These are phyloP conservation scores for Phytophthora rubi DNA, from an alignment of 352 stramenopile genomes.

Conservation along the genomic window DNA sequence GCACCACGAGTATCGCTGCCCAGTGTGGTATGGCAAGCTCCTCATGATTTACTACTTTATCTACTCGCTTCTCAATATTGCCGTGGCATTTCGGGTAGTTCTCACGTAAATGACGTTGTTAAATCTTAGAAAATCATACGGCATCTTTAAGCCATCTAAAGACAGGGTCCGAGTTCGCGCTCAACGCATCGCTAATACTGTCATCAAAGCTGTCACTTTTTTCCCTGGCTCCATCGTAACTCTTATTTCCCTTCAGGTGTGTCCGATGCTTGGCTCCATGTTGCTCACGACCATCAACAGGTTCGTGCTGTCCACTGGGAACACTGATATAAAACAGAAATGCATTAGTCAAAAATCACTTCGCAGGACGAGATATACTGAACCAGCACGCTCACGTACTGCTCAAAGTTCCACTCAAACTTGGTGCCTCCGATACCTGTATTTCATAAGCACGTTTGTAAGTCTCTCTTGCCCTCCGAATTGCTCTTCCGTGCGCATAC, in stretches of 20 bases:
- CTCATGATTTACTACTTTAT: conserved; percentile 71
- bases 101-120: conserved; percentile 21
- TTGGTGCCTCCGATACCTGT: conserved; percentile 21
- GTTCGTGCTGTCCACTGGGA: conserved; percentile 19
- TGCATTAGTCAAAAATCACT: conserved; percentile 3
- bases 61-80: conserved; percentile 79
- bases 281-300: conserved; percentile 5
- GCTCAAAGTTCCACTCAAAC: conserved; percentile 74
- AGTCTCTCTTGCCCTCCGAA: neutral
- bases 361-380: neutral
- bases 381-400: conserved; percentile 38
- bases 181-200: conserved; percentile 39
- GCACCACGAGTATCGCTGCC: conserved; percentile 60
- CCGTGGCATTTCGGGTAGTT: conserved; percentile 48
- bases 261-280: neutral
- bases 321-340: conserved; percentile 26
- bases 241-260: conserved; percentile 13
- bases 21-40: conserved; percentile 74
- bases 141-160: conserved; percentile 68
- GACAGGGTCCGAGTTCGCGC: conserved; percentile 54
- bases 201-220: conserved; percentile 24
- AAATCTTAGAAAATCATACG: conserved; percentile 33
- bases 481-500: neutral
- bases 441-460: neutral
- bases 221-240: conserved; percentile 6